Evolutionary conservation across 768 basidiomycete genomes (phyloP), one percentile per base, ranked within the genome.

Genomic region (Inosperma sp.): DNA sequence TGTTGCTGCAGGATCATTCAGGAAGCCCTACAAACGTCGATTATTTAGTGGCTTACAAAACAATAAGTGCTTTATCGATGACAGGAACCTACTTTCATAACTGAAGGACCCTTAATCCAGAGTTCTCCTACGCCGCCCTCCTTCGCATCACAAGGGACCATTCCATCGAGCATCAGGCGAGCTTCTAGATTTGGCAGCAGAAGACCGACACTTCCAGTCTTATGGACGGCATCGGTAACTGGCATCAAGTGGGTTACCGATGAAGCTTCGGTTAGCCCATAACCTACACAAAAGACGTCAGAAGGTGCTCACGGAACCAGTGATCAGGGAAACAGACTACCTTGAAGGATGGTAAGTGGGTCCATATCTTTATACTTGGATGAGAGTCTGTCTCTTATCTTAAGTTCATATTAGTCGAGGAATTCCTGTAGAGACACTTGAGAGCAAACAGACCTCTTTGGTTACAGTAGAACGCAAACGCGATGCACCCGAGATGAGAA

Each of bases 1-100:
- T 2, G 90, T 94, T 4, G 91, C 89, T 26, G 71, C 68, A 3
- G 72, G 68, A 53, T 93, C 89, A 57, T 82, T 83, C 55, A 86
- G 66, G 59, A 93, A 93, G 8, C 91, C 88, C 82, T 84, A 48
- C 2, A 22, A n/a, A n/a, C n/a, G n/a, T n/a, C n/a, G n/a, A n/a
- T n/a, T n/a, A n/a, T n/a, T n/a, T n/a, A n/a, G n/a, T n/a, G n/a
- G n/a, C n/a, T n/a, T n/a, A n/a, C n/a, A n/a, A n/a, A n/a, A n/a
- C n/a, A n/a, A n/a, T n/a, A n/a, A n/a, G n/a, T n/a, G n/a, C n/a
- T n/a, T n/a, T n/a, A n/a, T n/a, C n/a, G n/a, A n/a, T n/a, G n/a
- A n/a, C n/a, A n/a, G n/a, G n/a, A n/a, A n/a, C n/a, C 12, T 51
- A 81, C 83, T 74, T 89, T 92, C 88, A 93, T 92, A 31, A 93